Evolutionary conservation across 1,284 basidiomycete genomes (phyloP).

Genomic region (Vanrija sp.): DNA sequence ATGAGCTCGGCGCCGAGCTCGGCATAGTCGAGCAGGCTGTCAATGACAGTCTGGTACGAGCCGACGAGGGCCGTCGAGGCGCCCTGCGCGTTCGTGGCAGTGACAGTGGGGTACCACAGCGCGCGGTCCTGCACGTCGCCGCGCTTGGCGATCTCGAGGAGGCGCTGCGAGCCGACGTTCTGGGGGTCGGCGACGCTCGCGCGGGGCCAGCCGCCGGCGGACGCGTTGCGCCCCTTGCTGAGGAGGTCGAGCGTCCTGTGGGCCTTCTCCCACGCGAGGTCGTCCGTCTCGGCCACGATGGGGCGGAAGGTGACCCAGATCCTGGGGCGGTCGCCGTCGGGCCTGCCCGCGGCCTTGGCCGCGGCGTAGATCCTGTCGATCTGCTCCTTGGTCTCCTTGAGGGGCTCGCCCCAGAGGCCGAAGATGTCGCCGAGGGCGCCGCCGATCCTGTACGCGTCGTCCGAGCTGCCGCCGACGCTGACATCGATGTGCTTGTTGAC

Average conservation of each 20-base stretch:
- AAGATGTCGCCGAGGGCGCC: slow-evolving; percentile 35
- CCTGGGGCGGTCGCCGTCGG: slow-evolving; percentile 22
- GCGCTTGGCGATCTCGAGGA: slow-evolving; percentile 26
- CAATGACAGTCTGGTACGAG: slow-evolving; percentile 27
- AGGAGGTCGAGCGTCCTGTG: slow-evolving; percentile 25
- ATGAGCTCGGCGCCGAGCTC: slow-evolving; percentile 27
- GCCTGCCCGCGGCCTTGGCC: slow-evolving; percentile 28
- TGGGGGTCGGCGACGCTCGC: slow-evolving; percentile 3
- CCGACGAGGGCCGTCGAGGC: slow-evolving; percentile 33
- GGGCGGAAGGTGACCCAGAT: slow-evolving; percentile 38
- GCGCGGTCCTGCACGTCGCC: slow-evolving; percentile 32
- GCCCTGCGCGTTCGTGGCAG: slow-evolving; percentile 26
- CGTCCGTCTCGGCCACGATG: slow-evolving; percentile 35
- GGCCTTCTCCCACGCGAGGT: slow-evolving; percentile 33
- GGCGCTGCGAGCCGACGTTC: slow-evolving; percentile 29
- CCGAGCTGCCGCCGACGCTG: slow-evolving; percentile 30
- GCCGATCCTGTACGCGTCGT: slow-evolving; percentile 34
- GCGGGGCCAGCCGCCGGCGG: not conserved
- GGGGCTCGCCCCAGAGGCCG: slow-evolving; percentile 35
- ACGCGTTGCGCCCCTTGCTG: slow-evolving; percentile 9
- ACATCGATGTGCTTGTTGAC: slow-evolving; percentile 21
- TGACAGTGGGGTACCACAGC: slow-evolving; percentile 33
- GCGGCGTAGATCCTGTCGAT: slow-evolving; percentile 34
- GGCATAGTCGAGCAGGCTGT: slow-evolving; percentile 30
- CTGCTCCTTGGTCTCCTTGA: slow-evolving; percentile 39